Percentiles rank a stretch among this genome's conserved stretches.
Evolutionary conservation across 2,329 filamentous ascomycete genomes (phyloP).

Genomic region (Podosphaera fusca): DNA sequence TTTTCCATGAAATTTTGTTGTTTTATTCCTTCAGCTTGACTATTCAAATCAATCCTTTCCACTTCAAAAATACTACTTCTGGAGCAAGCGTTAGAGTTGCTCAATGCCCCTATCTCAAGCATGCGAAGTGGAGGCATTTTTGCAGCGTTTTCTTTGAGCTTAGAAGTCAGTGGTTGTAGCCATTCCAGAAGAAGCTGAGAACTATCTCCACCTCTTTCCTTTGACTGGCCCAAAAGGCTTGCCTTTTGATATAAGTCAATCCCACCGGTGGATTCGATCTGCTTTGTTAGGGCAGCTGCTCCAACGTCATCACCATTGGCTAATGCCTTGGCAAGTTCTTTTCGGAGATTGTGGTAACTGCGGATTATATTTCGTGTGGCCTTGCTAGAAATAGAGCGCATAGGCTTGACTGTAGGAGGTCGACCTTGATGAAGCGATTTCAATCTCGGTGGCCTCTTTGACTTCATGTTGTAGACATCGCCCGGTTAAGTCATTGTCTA

Average conservation of each 20-base stretch:
- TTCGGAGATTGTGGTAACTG: conserved; percentile 40
- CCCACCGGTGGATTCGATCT: conserved; percentile 35
- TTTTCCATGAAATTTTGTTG: conserved; percentile 90
- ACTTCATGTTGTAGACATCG: conserved; percentile 19
- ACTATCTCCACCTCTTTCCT: conserved; percentile 43
- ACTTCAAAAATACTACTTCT: conserved; percentile 47
- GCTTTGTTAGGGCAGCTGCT: conserved; percentile 23
- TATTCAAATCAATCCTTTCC: conserved; percentile 73
- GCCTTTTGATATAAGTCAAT: conserved; percentile 41
- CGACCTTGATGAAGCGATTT: conserved; percentile 29
- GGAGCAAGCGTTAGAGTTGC: conserved; percentile 65
- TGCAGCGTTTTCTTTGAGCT: conserved; percentile 7
- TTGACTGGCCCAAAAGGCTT: conserved; percentile 43
- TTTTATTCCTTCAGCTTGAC: conserved; percentile 56
- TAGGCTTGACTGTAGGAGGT: conserved; percentile 27
- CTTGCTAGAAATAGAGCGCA: conserved; percentile 34
- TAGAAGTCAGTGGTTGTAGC: conserved; percentile 22
- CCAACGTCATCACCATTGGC: conserved; percentile 28
- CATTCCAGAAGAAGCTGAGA: conserved; percentile 40
- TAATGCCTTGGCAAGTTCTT: conserved; percentile 32
- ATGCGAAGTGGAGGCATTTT: conserved; percentile 28
- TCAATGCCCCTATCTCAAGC: conserved; percentile 77
- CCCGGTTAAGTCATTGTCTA: no score
- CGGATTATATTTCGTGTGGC: conserved; percentile 42
- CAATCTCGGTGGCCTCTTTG: conserved; percentile 20